Evolutionary conservation across 768 basidiomycete species (phyloP).

Genomic region (Pleurotus salmoneostramineus): DNA sequence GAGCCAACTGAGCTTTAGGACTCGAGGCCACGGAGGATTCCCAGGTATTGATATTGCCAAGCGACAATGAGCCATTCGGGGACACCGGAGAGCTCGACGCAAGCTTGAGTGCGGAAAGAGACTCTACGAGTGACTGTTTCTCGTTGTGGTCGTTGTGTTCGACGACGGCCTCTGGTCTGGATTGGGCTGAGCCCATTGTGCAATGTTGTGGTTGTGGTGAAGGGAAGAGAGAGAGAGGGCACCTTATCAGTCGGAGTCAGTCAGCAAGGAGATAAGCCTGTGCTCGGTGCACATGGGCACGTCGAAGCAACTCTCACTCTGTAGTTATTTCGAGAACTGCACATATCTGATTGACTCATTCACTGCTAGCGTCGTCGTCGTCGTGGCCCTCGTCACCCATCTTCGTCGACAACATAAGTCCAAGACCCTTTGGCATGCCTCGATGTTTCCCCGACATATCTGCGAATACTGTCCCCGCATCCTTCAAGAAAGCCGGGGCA

Average conservation of each 20-base stretch:
- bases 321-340: too few species aligned
- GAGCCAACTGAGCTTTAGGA: constrained; percentile 68
- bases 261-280: too few species aligned
- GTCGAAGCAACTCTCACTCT: too few species aligned
- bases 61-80: constrained; percentile 55
- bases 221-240: constrained; percentile 6
- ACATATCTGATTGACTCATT: too few species aligned
- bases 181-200: constrained; percentile 14
- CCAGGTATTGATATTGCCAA: constrained; percentile 62
- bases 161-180: background rate
- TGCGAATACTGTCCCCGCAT: background rate
- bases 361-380: too few species aligned
- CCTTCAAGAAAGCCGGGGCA: background rate
- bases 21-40: constrained; percentile 50
- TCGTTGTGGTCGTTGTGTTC: constrained; percentile 10
- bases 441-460: background rate
- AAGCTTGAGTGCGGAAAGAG: constrained; percentile 24
- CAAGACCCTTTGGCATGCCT: too few species aligned
- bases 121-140: constrained; percentile 16
- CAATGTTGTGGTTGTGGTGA: background rate
- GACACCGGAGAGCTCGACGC: constrained; percentile 39
- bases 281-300: too few species aligned
- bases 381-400: too few species aligned
- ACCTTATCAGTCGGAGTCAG: background rate
- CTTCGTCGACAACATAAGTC: background rate